A percentile compares a stretch with the other conserved stretches of the same genome.
These are phyloP conservation scores for Hyphopichia buzzinii DNA, from an alignment of 1,139 yeast species.

Conservation along the genomic window DNA sequence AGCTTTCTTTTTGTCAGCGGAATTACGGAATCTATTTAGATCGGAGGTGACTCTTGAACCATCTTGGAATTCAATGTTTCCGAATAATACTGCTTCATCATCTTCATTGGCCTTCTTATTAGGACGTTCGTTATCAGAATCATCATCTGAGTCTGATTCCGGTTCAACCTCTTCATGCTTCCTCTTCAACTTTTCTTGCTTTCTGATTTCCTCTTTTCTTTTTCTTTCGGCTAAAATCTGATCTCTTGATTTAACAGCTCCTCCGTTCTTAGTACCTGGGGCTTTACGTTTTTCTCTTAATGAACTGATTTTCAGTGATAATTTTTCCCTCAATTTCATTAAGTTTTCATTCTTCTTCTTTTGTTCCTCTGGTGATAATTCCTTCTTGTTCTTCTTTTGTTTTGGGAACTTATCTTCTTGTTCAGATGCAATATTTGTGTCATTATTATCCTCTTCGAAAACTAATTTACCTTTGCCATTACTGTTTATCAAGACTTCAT, in stretches of 20 bases:
- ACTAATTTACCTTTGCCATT: slow-evolving; percentile 47
- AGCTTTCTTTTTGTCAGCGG: slow-evolving; percentile 50
- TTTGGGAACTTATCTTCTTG: slow-evolving; percentile 11
- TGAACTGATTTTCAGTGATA: slow-evolving; percentile 67
- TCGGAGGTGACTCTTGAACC: slow-evolving; percentile 83
- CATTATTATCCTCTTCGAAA: slow-evolving; percentile 81
- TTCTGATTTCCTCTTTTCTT: slow-evolving; percentile 38
- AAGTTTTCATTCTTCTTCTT: slow-evolving; percentile 54
- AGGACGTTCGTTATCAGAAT: slow-evolving; percentile 36
- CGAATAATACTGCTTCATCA: slow-evolving; percentile 57
- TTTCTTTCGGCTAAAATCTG: slow-evolving; percentile 64
- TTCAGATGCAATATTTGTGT: slow-evolving; percentile 12
- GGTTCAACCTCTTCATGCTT: slow-evolving; percentile 36
- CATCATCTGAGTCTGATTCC: slow-evolving; percentile 32
- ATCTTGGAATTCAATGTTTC: slow-evolving; percentile 79
- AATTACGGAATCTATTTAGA: slow-evolving; percentile 53
- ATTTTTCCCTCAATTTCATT: slow-evolving; percentile 63
- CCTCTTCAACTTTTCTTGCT: slow-evolving; percentile 32
- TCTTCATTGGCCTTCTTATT: slow-evolving; percentile 31
- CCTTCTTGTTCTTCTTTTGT: slow-evolving; percentile 26
- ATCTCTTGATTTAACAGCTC: slow-evolving; percentile 81
- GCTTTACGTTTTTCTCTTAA: slow-evolving; percentile 86
- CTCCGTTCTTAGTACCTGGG: slow-evolving; percentile 75
- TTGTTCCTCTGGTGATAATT: slow-evolving; percentile 45
- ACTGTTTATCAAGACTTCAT: slow-evolving; percentile 13